Percentiles rank a stretch among this genome's conserved stretches.
phyloP scores from a whole-genome alignment of 2,329 filamentous ascomycete genomes.

The Paraconiothyrium sp. region DNA sequence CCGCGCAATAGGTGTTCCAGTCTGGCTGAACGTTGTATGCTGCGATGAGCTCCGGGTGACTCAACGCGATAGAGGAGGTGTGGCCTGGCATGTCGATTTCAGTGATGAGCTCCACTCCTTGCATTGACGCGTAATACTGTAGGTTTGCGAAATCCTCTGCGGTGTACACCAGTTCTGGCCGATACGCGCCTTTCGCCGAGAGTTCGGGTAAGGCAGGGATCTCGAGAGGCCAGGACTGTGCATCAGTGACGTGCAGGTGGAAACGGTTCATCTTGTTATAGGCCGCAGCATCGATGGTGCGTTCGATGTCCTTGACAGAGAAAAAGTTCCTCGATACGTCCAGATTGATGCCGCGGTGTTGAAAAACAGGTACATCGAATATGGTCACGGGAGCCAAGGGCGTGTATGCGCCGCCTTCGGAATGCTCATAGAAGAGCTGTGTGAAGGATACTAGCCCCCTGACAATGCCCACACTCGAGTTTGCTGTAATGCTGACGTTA shows the following conservation, averaged over 20 bases:
- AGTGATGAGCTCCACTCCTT: constrained; percentile 75
- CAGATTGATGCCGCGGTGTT: constrained; percentile 80
- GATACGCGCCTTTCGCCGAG: constrained; percentile 77
- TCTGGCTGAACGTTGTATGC: constrained; percentile 66
- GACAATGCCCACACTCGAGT: constrained; percentile 73
- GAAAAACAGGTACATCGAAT: constrained; percentile 76
- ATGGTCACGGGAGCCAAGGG: constrained; percentile 75
- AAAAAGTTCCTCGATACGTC: constrained; percentile 81
- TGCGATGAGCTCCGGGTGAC: constrained; percentile 76
- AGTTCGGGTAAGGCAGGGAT: constrained; percentile 79
- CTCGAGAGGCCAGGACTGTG: constrained; percentile 86
- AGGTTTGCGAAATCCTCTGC: constrained; percentile 71
- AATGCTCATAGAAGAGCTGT: constrained; percentile 81
- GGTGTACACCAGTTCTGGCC: constrained; percentile 72
- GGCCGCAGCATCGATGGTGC: constrained; percentile 77
- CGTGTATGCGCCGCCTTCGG: constrained; percentile 70
- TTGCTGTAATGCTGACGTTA: constrained; percentile 69
- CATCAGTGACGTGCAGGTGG: constrained; percentile 83
- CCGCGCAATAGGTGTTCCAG: constrained; percentile 63
- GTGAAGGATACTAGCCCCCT: constrained; percentile 79
- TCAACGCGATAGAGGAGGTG: constrained; percentile 72
- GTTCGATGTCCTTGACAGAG: constrained; percentile 71
- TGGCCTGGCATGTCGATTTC: constrained; percentile 87
- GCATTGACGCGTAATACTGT: constrained; percentile 74
- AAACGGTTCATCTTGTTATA: constrained; percentile 87